phyloP scores from a whole-genome alignment of 2,329 filamentous ascomycete genomes.

The Rhexocercosporidium sp. region DNA sequence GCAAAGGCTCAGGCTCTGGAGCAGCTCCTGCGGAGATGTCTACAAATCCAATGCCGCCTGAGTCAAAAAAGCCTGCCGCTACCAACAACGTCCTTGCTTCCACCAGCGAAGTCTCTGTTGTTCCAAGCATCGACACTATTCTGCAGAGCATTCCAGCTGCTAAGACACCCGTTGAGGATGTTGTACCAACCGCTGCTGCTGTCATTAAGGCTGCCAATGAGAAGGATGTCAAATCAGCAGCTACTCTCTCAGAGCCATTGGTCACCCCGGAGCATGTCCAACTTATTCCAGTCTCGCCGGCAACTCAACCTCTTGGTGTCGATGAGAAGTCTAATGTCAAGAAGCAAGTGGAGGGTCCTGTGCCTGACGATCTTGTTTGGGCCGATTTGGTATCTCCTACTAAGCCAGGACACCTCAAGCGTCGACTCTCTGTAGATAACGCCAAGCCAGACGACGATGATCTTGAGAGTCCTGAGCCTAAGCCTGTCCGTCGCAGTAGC shows the following conservation, averaged over 20 bases:
- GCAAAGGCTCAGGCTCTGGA: neutral
- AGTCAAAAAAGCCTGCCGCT: neutral
- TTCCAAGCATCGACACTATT: neutral
- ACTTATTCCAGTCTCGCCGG: neutral
- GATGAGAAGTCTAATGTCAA: neutral
- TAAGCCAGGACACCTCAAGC: neutral
- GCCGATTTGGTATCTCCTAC: slow-evolving; percentile 6
- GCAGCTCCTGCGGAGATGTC: neutral
- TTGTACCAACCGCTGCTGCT: neutral
- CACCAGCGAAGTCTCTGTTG: neutral
- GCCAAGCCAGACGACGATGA: neutral
- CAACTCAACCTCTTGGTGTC: neutral
- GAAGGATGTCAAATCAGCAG: neutral
- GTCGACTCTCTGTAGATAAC: neutral
- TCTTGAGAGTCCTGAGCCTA: neutral
- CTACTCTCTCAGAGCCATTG: neutral
- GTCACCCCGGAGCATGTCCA: neutral
- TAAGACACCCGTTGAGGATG: neutral
- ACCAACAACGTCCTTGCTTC: neutral
- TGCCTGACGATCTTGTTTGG: slow-evolving; percentile 1
- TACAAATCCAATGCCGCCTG: neutral
- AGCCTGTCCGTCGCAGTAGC: slow-evolving; percentile 6
- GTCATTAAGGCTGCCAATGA: neutral
- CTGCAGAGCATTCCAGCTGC: neutral
- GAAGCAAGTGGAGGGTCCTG: neutral